Evolutionary conservation across 306 rosid genomes (phyloP).

Genomic region (Nissolia schottii): DNA sequence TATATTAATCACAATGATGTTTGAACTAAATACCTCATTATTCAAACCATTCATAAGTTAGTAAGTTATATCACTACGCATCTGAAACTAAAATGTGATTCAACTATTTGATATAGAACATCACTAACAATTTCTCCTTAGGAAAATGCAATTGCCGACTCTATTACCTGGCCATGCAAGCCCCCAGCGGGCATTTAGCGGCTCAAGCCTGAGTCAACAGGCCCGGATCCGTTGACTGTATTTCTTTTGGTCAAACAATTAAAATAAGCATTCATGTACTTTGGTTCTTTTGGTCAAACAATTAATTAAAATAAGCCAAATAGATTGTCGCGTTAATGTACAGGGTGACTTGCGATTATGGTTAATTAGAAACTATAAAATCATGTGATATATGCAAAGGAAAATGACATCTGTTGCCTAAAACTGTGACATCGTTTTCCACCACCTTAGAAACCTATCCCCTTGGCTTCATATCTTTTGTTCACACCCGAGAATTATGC

Average conservation of each 20-base stretch:
- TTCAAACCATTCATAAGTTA: too few relatives aligned
- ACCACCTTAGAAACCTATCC: background rate
- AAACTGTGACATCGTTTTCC: constrained; percentile 7
- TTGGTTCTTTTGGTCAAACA: background rate
- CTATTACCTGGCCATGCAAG: too few relatives aligned
- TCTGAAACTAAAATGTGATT: too few relatives aligned
- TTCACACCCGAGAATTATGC: background rate
- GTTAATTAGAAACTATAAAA: background rate
- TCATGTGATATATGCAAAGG: background rate
- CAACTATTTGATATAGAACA: too few relatives aligned
- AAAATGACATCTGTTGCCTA: constrained; percentile 10
- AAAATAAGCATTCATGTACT: background rate
- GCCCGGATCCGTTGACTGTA: background rate
- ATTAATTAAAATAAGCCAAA: background rate
- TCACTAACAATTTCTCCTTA: background rate
- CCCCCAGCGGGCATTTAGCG: background rate
- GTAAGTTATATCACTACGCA: too few relatives aligned
- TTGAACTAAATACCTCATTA: too few relatives aligned
- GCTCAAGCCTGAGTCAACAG: background rate
- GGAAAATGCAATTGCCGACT: background rate
- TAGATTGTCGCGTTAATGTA: background rate
- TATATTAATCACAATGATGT: too few relatives aligned
- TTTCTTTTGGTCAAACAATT: background rate
- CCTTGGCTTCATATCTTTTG: background rate
- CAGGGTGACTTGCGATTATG: background rate